Base-by-base conservation (phyloP, 805 yeast species). In the Zygoascus biomembranicola region DNA sequence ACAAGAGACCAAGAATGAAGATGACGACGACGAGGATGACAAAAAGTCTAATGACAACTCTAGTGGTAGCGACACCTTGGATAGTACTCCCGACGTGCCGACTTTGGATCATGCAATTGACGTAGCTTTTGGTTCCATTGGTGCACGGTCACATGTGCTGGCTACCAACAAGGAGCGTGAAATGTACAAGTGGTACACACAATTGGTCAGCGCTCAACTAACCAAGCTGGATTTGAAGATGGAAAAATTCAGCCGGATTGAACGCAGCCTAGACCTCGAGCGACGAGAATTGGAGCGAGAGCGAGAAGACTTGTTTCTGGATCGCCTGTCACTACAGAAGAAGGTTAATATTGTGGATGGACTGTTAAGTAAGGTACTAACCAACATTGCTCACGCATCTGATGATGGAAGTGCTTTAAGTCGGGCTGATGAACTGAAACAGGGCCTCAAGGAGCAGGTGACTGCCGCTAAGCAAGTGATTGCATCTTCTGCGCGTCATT, bases 131-230 rank as follows among this genome's bases (percentile, higher is more conserved):
- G 90, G 95, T 2, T 72, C 86, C 10, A 70, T 86, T 41, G 96
- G 94, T 2, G 83, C 89, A 1, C 78, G 94, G 56, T 77, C 94
- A 26, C 89, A 87, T 64, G 76, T 86, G 19, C 85, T 88, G 69
- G 87, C 92, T 5, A 80, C 82, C 4, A 82, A 80, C 63, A 95
- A 87, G 66, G 96, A 88, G 63, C 74, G 90, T 56, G 89, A 80
- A 82, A 64, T 65, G 62, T 67, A 80, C 49, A 73, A 77, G 53
- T 73, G 84, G 53, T 79, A 80, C 54, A 80, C 77, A 63, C 84
- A 79, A 66, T 76, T 83, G 43, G 80, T 87, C 43, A 84, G 81
- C 59, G 74, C 87, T 57, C 86, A 92, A 52, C 72, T 89, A 57
- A 77, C 82, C 55, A 87, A 88, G 65, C 74, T 92, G 52, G 89